Conservation (phyloP, 2,329 filamentous ascomycete species). For the Pseudogymnoascus pannorum region DNA sequence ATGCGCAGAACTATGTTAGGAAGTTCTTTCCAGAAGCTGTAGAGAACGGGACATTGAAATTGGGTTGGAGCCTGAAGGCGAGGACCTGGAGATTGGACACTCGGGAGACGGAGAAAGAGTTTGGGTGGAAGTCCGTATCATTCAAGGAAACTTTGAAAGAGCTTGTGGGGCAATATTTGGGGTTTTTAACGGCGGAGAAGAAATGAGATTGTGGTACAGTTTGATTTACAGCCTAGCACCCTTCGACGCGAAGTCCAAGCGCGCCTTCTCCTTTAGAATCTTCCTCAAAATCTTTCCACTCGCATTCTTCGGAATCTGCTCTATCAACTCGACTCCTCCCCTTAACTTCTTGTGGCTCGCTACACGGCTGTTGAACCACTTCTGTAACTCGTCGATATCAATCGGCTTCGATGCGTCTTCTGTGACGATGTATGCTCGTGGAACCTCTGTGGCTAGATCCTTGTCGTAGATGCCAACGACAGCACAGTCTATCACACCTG, state of each 20-base stretch:
- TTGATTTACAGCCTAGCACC: neutral
- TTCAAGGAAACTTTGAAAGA: slow-evolving; percentile 17
- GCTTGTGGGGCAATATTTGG: slow-evolving; percentile 17
- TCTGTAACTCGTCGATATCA: neutral
- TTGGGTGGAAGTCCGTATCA: slow-evolving; percentile 15
- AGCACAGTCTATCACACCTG: neutral
- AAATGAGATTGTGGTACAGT: slow-evolving; percentile 1
- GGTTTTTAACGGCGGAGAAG: slow-evolving; percentile 15
- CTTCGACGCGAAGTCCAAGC: neutral
- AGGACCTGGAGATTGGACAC: slow-evolving; percentile 13
- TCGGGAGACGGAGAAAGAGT: slow-evolving; percentile 15
- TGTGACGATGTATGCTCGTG: neutral
- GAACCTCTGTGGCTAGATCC: neutral
- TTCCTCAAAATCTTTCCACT: slow-evolving; percentile 57
- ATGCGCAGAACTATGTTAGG: slow-evolving; percentile 16
- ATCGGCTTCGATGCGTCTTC: neutral
- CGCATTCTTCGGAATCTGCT: slow-evolving; percentile 55
- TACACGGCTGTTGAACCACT: neutral
- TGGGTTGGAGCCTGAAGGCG: slow-evolving; percentile 8
- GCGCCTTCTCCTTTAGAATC: slow-evolving; percentile 41
- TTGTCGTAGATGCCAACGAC: neutral
- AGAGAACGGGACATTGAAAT: slow-evolving; percentile 16
- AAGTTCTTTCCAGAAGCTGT: slow-evolving; percentile 18
- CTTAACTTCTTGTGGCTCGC: slow-evolving; percentile 45
- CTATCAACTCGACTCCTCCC: slow-evolving; percentile 43